Evolutionary conservation across 768 basidiomycete genomes (phyloP).

Genomic region (Auricularia sp.): DNA sequence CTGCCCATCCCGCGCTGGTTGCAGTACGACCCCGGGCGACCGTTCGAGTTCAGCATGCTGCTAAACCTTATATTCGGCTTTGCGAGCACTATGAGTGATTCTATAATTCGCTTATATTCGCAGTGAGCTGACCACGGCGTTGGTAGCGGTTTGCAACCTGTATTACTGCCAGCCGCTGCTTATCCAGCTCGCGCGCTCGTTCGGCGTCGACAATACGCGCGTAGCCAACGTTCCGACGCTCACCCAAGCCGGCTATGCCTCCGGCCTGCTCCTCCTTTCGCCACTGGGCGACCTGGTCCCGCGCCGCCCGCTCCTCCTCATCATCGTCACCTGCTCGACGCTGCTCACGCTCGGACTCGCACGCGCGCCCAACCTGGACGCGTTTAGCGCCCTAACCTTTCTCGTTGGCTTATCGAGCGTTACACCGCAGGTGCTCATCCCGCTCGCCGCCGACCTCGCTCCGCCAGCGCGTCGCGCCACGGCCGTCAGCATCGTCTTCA

Average conservation of each 20-base stretch:
- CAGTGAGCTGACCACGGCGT: background rate
- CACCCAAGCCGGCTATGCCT: constrained; percentile 41
- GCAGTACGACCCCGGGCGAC: constrained; percentile 39
- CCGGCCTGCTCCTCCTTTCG: constrained; percentile 61
- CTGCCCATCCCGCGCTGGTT: constrained; percentile 51
- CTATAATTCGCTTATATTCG: constrained; percentile 14
- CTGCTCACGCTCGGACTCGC: constrained; percentile 63
- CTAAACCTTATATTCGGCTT: constrained; percentile 54
- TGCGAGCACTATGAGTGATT: constrained; percentile 45
- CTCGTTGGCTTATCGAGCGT: constrained; percentile 64
- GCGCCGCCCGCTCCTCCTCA: constrained; percentile 57
- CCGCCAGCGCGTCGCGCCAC: constrained; percentile 60
- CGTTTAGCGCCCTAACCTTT: constrained; percentile 60
- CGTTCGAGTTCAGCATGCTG: constrained; percentile 41
- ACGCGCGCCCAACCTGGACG: constrained; percentile 44
- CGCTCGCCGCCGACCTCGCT: constrained; percentile 74
- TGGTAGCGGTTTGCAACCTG: constrained; percentile 48
- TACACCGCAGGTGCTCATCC: constrained; percentile 43
- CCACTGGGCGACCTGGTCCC: constrained; percentile 79
- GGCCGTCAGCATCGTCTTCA: constrained; percentile 52
- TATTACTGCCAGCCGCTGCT: constrained; percentile 79
- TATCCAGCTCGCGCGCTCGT: constrained; percentile 25
- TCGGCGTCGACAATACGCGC: constrained; percentile 15
- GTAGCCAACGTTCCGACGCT: constrained; percentile 23
- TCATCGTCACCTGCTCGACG: constrained; percentile 42